A percentile compares a stretch with the other conserved stretches of the same genome.
Evolutionary conservation across 2,329 filamentous ascomycete genomes (phyloP).

Genomic region (Trichothecium roseum): DNA sequence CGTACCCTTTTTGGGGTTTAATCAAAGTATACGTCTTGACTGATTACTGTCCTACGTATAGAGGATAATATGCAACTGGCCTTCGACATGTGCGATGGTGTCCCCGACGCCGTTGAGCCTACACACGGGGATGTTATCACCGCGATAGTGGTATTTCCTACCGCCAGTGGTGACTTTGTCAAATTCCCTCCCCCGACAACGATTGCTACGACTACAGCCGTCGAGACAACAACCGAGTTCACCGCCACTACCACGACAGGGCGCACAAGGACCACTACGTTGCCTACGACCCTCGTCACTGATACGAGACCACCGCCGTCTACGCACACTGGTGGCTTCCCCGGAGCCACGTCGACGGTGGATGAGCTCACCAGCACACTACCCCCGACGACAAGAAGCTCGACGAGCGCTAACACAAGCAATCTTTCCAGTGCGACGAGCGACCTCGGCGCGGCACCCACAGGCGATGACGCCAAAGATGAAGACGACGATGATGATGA

Average conservation of each 20-base stretch:
- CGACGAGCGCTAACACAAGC: neutral
- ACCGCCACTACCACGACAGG: slow-evolving; percentile 1
- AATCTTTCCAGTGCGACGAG: neutral
- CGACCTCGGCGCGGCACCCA: slow-evolving; percentile 3
- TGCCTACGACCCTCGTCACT: slow-evolving; percentile 17
- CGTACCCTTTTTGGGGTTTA: neutral
- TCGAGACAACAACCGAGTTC: slow-evolving; percentile 2
- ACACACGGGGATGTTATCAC: slow-evolving; percentile 45
- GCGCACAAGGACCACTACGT: slow-evolving; percentile 4
- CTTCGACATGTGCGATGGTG: slow-evolving; percentile 47
- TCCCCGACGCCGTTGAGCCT: slow-evolving; percentile 38
- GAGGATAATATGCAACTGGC: slow-evolving; percentile 34
- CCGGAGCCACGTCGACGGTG: neutral
- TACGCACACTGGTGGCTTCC: slow-evolving; percentile 5
- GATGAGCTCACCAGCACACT: neutral
- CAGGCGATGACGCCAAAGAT: slow-evolving; percentile 5
- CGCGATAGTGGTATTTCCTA: slow-evolving; percentile 38
- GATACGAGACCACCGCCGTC: slow-evolving; percentile 14
- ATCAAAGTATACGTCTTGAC: neutral
- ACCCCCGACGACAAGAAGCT: neutral
- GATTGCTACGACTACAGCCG: too few relatives aligned
- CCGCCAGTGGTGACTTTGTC: slow-evolving; percentile 15
- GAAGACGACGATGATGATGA: slow-evolving; percentile 8
- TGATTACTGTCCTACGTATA: slow-evolving; percentile 12
- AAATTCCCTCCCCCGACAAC: slow-evolving; percentile 15